Evolutionary conservation across 1,284 basidiomycete species (phyloP), one percentile per base, ranked within the genome.

Genomic region (Marasmius oreades): DNA sequence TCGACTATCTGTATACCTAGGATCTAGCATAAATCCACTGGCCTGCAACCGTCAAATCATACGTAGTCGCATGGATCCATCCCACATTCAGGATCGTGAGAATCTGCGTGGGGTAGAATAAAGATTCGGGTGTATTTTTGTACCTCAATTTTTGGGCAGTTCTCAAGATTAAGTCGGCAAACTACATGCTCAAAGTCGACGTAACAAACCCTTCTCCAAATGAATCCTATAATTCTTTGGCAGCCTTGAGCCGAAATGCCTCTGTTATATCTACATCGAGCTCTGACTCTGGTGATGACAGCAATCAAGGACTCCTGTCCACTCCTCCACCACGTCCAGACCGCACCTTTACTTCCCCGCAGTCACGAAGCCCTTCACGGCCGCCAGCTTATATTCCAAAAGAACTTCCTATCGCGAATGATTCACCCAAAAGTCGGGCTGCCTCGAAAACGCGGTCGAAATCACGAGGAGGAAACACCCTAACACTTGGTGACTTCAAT

Each of bases 191-290:
- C 58, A 70, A 71, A 59, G 62, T 75, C 57, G 72, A 76, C 62
- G 66, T 71, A 56, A 63, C 72, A 5, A 65, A 68, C 18, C 71
- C 74, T 51, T 72, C 75, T 37, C 68, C 73, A 28, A 73, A 73
- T 46, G 58, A 67, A 11, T 65, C 62, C 55, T 69, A 70, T 11
- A 75, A 78, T 10, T 75, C 77, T 1, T 75, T 87, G 48, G 82
- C 83, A 53, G 81, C 84, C 67, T 77, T 90, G 55, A 86, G 84
- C 73, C 80, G 88, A 67, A 89, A 88, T 74, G 79, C 87, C 5
- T 88, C 86, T 12, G 87, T 88, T 65, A 87, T 90, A 12, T 87
- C 86, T 2, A 82, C 81, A 31, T 85, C 84, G 53, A 80, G 79
- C 69, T 84, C 84, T 43, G 80, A 83, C 63, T 79, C 78, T 33